Conservation (phyloP, 768 basidiomycete species). For the Coprinopsis cinerea region DNA sequence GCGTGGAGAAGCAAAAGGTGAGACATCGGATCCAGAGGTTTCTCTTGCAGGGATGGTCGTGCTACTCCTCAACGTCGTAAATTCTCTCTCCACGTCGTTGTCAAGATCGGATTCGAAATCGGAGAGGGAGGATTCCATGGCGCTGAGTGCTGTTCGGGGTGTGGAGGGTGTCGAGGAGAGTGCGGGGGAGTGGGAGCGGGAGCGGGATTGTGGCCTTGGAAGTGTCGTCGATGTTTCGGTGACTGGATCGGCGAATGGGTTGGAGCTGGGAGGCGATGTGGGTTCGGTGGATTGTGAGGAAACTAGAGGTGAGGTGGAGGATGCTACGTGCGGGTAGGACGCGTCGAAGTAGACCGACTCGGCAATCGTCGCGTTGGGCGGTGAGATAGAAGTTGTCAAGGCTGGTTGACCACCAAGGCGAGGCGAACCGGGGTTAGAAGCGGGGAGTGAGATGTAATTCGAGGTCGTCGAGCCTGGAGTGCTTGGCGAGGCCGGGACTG, state of each 20-base stretch:
- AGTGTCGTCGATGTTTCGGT: not conserved
- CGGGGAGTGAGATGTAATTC: not conserved
- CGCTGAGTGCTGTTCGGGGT: no score
- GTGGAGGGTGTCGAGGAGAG: no score
- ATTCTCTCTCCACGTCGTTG: no score
- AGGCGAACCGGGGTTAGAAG: not conserved
- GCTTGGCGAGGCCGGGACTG: no score
- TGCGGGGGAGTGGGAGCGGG: not conserved
- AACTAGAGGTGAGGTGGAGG: not conserved
- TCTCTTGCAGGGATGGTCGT: no score
- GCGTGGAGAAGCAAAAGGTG: no score
- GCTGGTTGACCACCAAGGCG: not conserved
- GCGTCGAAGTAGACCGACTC: slow-evolving; percentile 1
- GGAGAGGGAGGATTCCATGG: no score
- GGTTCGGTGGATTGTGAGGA: not conserved
- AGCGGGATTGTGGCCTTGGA: not conserved
- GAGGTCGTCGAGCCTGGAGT: not conserved
- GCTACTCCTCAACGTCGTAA: no score
- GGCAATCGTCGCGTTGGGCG: not conserved
- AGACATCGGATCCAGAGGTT: no score
- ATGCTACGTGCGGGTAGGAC: not conserved
- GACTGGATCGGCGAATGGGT: not conserved
- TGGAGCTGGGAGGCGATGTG: not conserved
- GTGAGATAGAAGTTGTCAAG: not conserved
- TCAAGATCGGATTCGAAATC: no score